phyloP scores from a whole-genome alignment of 352 stramenopile genomes.

The Phytophthora aleatoria region DNA sequence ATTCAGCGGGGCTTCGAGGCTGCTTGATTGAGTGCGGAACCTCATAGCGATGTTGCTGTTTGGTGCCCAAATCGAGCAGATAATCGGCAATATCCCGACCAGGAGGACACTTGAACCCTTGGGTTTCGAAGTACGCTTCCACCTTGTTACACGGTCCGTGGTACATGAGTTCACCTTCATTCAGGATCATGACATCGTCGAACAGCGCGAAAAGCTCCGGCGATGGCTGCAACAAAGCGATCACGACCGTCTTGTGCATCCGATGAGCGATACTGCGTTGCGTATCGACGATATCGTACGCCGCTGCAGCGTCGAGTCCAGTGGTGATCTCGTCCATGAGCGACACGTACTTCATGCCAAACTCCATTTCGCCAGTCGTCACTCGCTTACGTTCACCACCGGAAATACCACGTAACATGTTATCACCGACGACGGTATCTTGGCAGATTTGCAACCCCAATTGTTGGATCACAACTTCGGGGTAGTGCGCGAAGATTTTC shows the following conservation, averaged over 20 bases:
- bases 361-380: conserved; percentile 15
- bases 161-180: conserved; percentile 22
- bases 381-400: conserved; percentile 56
- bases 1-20: conserved; percentile 29
- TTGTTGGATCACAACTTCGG: conserved; percentile 18
- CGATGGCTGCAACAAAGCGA: conserved; percentile 18
- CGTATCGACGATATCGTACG: conserved; percentile 18
- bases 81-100: conserved; percentile 37
- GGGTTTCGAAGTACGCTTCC: conserved; percentile 37
- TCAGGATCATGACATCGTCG: conserved; percentile 24
- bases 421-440: conserved; percentile 48
- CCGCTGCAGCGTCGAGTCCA: conserved; percentile 26
- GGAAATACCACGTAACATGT: conserved; percentile 82
- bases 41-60: conserved; percentile 30
- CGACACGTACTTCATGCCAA: conserved; percentile 19
- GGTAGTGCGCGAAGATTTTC: conserved; percentile 24
- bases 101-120: conserved; percentile 35
- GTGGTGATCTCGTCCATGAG: conserved; percentile 53
- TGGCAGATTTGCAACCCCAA: conserved; percentile 20
- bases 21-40: conserved; percentile 9
- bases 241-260: conserved; percentile 22
- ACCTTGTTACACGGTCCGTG: conserved; percentile 31
- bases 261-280: conserved; percentile 16
- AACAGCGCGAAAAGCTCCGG: conserved; percentile 18
- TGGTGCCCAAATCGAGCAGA: conserved; percentile 38